phyloP scores from a whole-genome alignment of 257 asterid species.

The Solanum ossicruentum region DNA sequence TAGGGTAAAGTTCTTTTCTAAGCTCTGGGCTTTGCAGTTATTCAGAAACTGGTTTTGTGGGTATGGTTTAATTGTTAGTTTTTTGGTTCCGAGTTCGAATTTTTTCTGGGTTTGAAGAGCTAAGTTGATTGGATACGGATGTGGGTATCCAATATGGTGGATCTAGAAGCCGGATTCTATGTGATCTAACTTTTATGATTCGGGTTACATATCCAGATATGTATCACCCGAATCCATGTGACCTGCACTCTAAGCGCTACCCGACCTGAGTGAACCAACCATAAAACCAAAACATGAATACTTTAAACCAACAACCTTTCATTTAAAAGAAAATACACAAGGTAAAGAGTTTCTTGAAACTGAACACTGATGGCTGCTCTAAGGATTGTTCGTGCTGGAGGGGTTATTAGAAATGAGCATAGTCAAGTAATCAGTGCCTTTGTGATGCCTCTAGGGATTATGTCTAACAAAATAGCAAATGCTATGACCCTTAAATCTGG shows the following conservation, averaged over 20 bases:
- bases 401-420: not conserved
- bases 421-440: not conserved
- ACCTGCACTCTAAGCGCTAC: not conserved
- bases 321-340: not conserved
- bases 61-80: not conserved
- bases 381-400: not conserved
- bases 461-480: not conserved
- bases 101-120: not conserved
- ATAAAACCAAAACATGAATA: not conserved
- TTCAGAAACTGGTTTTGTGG: not conserved
- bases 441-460: not conserved
- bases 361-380: not conserved
- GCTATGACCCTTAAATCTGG: not conserved
- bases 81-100: not conserved
- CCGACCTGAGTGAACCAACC: not conserved
- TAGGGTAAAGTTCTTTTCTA: not conserved
- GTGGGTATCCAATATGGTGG: not conserved
- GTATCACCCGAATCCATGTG: not conserved
- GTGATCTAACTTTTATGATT: not conserved
- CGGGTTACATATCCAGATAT: not conserved
- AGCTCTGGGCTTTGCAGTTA: not conserved
- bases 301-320: not conserved
- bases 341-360: not conserved
- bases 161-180: not conserved
- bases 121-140: not conserved